Percentiles rank a stretch among this genome's conserved stretches.
Conservation (phyloP, 805 yeast genomes). For the Saccharomycopsis selenospora region DNA sequence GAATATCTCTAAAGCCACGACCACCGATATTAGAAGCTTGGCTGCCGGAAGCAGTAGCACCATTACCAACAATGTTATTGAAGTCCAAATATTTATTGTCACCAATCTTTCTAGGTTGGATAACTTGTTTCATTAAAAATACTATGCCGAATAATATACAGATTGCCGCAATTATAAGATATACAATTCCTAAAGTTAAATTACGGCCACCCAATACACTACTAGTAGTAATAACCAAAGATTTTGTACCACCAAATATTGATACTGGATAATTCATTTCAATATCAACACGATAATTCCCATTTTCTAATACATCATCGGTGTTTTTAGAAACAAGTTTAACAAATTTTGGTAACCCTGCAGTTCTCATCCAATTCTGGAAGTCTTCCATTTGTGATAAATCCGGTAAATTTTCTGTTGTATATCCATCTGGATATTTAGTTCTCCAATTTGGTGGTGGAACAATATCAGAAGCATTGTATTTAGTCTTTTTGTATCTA, state of each 20-base stretch:
- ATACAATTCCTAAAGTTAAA: constrained; percentile 75
- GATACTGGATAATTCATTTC: constrained; percentile 77
- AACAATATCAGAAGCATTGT: constrained; percentile 51
- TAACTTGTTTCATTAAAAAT: constrained; percentile 72
- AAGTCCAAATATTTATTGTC: constrained; percentile 56
- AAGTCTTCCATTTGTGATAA: constrained; percentile 58
- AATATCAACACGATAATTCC: constrained; percentile 61
- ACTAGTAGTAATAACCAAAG: constrained; percentile 72
- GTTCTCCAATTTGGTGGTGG: constrained; percentile 85
- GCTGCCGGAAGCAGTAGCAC: not conserved
- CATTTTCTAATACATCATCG: constrained; percentile 44
- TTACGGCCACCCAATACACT: constrained; percentile 85
- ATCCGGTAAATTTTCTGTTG: constrained; percentile 61
- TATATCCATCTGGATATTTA: constrained; percentile 67
- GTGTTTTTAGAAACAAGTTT: constrained; percentile 61
- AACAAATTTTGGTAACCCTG: constrained; percentile 62
- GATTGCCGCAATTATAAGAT: constrained; percentile 74
- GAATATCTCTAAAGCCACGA: constrained; percentile 13
- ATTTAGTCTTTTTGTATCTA: constrained; percentile 57
- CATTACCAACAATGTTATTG: not conserved
- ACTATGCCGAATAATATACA: constrained; percentile 63
- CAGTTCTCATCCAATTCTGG: constrained; percentile 84
- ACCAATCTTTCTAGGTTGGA: constrained; percentile 80
- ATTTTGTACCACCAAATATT: constrained; percentile 82
- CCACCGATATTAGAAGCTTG: constrained; percentile 1